Evolutionary conservation across 2,329 filamentous ascomycete genomes (phyloP), one percentile per base, ranked within the genome.

Genomic region (Teratosphaeria pseudoeucalypti): DNA sequence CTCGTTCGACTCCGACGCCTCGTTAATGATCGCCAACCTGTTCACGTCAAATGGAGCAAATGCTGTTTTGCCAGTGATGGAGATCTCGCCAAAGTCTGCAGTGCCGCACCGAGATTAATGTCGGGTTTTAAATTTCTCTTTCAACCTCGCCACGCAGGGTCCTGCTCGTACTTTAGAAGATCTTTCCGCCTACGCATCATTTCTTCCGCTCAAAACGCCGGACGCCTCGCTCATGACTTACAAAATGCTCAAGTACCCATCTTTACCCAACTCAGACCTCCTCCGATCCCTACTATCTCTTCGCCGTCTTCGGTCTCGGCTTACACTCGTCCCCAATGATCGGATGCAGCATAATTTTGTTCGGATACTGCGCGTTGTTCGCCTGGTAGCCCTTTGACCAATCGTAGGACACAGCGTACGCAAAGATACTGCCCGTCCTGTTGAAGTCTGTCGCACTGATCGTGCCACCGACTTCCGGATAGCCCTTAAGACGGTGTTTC

Each of bases 371-470:
- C 60, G 85, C 85, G 29, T 80, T 94, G 76, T 97, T 97, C 65
- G 81, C 84, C 64, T 88, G 84, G 77, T 92, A 96, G 16, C 94
- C 94, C 79, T 99, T 97, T 77, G 88, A 91, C 94, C 94, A 99
- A 77, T 99, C 94, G 74, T 99, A 99, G 72, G 90, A 91, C 55
- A 96, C 84, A 29, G 92, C 90, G 61, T 80, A 81, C 9, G 78
- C 78, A 62, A 80, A 80, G 64, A 80, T 79, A 64, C 73, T 86
- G 57, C 94, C 94, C 60, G 81, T 87, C 68, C 85, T 84, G 78
- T 92, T 95, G 81, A 99, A 99, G n/a, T 85, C 89, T 1, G 92
- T 96, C 27, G 89, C 82, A 7, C 88, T 88, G 77, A 99, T 99
- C 69, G 88, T 90, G 60, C 92, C 92, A 61, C 78, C 78, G 39